These are phyloP conservation scores for Boeremia lycopersici DNA, from an alignment of 2,329 filamentous ascomycete species.

Conservation along the genomic window DNA sequence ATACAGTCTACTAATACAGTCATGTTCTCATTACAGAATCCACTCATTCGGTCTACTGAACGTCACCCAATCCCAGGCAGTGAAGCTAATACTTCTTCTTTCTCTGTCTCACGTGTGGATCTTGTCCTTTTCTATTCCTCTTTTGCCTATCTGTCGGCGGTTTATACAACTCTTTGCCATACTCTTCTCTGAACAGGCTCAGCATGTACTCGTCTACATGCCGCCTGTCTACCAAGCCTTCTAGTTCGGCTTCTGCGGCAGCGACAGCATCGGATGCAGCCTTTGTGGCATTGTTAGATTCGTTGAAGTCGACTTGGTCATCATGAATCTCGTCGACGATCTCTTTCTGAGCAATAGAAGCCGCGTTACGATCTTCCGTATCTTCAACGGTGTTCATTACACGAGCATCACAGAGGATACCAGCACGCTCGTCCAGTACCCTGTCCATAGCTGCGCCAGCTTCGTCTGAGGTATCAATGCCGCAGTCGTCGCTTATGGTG, in stretches of 20 bases:
- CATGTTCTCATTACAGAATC: neutral
- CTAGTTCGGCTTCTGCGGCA: conserved; percentile 20
- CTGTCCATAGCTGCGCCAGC: conserved; percentile 85
- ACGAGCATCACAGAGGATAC: conserved; percentile 62
- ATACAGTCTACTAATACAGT: conserved; percentile 14
- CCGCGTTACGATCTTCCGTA: conserved; percentile 86
- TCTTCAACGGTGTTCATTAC: conserved; percentile 92
- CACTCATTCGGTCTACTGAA: neutral
- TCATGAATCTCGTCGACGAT: conserved; percentile 65
- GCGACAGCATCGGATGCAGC: conserved; percentile 26
- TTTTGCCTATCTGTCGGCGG: conserved; percentile 43
- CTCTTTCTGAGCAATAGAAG: conserved; percentile 86
- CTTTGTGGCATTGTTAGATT: conserved; percentile 36
- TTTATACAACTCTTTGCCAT: conserved; percentile 40
- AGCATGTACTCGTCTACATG: conserved; percentile 49
- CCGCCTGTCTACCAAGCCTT: conserved; percentile 23
- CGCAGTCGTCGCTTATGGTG: conserved; percentile 61
- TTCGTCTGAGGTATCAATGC: conserved; percentile 60
- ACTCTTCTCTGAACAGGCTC: conserved; percentile 37
- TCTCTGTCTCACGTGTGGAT: conserved; percentile 37
- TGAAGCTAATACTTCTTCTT: conserved; percentile 38
- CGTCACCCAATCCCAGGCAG: neutral
- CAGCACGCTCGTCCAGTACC: conserved; percentile 72
- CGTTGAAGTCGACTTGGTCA: conserved; percentile 51
- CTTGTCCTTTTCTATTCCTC: conserved; percentile 36